Percentiles rank a stretch among this genome's conserved stretches.
phyloP scores from a whole-genome alignment of 2,329 filamentous ascomycete genomes.

The Fusarium lyarnte region DNA sequence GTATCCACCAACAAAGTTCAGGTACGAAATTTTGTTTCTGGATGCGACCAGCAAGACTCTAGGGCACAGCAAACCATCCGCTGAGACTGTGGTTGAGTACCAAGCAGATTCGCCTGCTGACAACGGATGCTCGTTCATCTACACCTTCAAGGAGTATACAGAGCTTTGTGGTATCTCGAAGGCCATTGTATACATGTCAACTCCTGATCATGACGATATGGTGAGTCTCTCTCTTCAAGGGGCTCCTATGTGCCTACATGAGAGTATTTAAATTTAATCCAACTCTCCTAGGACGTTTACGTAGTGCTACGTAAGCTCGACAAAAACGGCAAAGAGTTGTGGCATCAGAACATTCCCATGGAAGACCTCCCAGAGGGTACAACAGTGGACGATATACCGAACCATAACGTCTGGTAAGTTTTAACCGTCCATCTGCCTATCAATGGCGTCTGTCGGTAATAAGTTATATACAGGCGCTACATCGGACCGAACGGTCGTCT shows the following conservation, averaged over 20 bases:
- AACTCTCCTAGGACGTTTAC: neutral
- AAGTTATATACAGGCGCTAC: neutral
- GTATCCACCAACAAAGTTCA: neutral
- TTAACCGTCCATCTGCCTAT: neutral
- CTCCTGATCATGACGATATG: neutral
- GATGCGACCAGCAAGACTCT: neutral
- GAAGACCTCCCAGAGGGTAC: neutral
- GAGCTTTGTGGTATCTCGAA: neutral
- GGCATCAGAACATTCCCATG: neutral
- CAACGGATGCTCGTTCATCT: neutral
- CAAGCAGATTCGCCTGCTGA: neutral
- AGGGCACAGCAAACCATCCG: neutral
- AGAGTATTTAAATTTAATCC: too few species aligned
- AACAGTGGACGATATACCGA: neutral
- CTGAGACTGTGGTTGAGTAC: neutral
- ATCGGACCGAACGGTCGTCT: neutral
- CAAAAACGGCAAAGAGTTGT: neutral
- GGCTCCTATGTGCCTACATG: neutral
- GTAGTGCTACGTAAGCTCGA: neutral
- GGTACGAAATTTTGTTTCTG: neutral
- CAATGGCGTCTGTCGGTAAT: neutral
- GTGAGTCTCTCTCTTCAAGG: neutral
- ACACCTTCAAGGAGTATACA: neutral
- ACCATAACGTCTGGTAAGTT: neutral
- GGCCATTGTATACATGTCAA: neutral